Base-by-base conservation (phyloP, 2,329 filamentous ascomycete species). In the Alternaria sp. region DNA sequence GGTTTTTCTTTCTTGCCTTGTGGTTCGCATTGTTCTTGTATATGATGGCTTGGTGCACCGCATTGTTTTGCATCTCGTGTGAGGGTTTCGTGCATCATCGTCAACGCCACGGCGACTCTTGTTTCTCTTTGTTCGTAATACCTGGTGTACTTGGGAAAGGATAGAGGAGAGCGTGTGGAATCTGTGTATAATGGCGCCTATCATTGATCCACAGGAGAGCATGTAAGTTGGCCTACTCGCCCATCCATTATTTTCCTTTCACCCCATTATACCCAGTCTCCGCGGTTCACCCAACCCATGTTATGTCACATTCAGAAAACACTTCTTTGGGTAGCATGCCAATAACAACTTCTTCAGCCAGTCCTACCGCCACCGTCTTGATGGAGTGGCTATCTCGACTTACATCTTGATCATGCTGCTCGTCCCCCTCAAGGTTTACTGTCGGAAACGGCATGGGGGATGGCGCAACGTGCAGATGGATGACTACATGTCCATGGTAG, bases 401-500 rank as follows among this genome's bases (percentile, higher is more conserved):
- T 71, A 70, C 29, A 48, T 59, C 17, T 40, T 71, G 14, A 54
- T 68, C 26, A 70, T 68, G 63, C 9, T 68, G 5, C 41, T 71
- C 5, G 69, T 71, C 7, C 69, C 69, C 13, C 45, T 70, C 23
- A 71, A 69, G 33, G 49, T 71, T 6, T 71, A 58, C 54, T 70
- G 69, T 37, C 53, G 67, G 13, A 66, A 62, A 52, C 51, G 56
- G 14, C 31, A 62, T 4, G 66, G 69, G 23, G 67, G 69, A 8
- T 69, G 67, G 67, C 31, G 33, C 11, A 71, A 69, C 29, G 54
- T 71, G 14, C 50, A 63, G 5, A 49, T 61, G 41, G 69, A 71
- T 24, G 69, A 71, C 48, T 58, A 50, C 39, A 48, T 68, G 33
- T 56, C 69, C 3, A 52, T 70, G 28, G 13, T 64, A 9, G 58